These are phyloP conservation scores for Collybia sp. DNA, from an alignment of 768 basidiomycete genomes.

Conservation along the genomic window DNA sequence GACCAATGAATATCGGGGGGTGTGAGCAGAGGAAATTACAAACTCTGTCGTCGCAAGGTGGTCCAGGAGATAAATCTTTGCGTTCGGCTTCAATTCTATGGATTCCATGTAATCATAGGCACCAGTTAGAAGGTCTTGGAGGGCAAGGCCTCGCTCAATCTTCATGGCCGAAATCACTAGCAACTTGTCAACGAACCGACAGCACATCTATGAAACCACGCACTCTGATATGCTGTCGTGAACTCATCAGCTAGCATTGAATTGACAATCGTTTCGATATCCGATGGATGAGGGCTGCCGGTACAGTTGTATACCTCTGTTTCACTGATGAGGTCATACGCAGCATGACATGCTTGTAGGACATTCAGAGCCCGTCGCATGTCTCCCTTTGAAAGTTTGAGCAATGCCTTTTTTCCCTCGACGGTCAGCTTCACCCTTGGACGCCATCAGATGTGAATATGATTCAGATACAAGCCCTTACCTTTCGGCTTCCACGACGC, in stretches of 20 bases:
- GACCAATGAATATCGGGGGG: background rate
- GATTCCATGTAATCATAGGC: conserved; percentile 88
- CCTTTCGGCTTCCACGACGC: conserved; percentile 83
- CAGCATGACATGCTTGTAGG: conserved; percentile 96
- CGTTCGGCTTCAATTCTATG: conserved; percentile 80
- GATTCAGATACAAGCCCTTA: conserved; percentile 27
- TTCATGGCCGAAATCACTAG: conserved; percentile 86
- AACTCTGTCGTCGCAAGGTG: conserved; percentile 95
- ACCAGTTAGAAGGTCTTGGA: conserved; percentile 91
- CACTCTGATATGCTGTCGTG: conserved; percentile 83
- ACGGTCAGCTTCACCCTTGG: conserved; percentile 65
- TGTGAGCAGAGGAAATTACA: conserved; percentile 21
- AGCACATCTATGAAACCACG: conserved; percentile 14
- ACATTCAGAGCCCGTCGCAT: conserved; percentile 97
- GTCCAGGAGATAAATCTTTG: conserved; percentile 89
- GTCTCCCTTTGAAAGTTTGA: conserved; percentile 95
- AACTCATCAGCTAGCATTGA: conserved; percentile 97
- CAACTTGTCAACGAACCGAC: background rate
- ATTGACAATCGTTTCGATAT: conserved; percentile 90
- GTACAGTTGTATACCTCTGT: conserved; percentile 95
- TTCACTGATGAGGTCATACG: conserved; percentile 86
- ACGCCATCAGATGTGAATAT: background rate
- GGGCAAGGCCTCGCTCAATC: conserved; percentile 86
- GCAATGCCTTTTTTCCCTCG: conserved; percentile 83
- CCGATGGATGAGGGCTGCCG: conserved; percentile 91